Percentiles rank a stretch among this genome's conserved stretches.
Evolutionary conservation across 495 filamentous ascomycete genomes (phyloP).

Genomic region (Neurospora cerealis): DNA sequence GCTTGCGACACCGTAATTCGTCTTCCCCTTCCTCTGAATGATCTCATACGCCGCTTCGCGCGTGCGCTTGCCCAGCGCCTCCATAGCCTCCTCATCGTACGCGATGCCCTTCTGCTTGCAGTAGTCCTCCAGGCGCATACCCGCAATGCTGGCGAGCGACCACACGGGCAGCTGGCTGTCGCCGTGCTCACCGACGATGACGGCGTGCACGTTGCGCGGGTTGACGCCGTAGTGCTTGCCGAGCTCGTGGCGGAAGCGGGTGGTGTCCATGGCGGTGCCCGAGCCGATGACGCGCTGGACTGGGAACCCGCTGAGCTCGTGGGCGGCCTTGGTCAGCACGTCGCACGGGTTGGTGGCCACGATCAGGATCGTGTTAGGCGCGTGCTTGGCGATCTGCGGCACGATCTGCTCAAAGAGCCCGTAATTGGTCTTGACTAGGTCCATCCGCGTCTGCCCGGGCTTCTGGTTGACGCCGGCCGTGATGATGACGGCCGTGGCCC

Average conservation of each 20-base stretch:
- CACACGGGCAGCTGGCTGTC: constrained; percentile 23
- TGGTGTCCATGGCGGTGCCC: constrained; percentile 26
- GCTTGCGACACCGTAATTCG: constrained; percentile 48
- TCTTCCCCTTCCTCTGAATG: constrained; percentile 48
- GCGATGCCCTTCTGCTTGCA: constrained; percentile 10
- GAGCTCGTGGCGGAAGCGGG: constrained; percentile 24
- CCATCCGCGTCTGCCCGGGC: constrained; percentile 21
- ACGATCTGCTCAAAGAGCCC: constrained; percentile 15
- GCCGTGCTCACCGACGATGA: constrained; percentile 25
- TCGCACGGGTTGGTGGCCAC: constrained; percentile 27
- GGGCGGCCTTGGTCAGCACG: constrained; percentile 21
- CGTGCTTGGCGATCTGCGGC: constrained; percentile 14
- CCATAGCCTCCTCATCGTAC: constrained; percentile 16
- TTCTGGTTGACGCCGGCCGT: constrained; percentile 26
- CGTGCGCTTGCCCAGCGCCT: constrained; percentile 13
- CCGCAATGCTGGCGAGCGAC: constrained; percentile 22
- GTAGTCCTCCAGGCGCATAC: constrained; percentile 22
- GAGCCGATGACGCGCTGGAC: constrained; percentile 21
- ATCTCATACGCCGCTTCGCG: constrained; percentile 42
- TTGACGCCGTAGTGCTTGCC: constrained; percentile 19
- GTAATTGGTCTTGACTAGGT: constrained; percentile 24
- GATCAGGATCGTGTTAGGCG: constrained; percentile 23
- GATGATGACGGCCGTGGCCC: constrained; percentile 48
- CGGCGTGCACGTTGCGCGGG: constrained; percentile 23
- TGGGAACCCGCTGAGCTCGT: constrained; percentile 19